These are phyloP conservation scores for Penicillium ochrochloron DNA, from an alignment of 495 filamentous ascomycete species.

Conservation along the genomic window DNA sequence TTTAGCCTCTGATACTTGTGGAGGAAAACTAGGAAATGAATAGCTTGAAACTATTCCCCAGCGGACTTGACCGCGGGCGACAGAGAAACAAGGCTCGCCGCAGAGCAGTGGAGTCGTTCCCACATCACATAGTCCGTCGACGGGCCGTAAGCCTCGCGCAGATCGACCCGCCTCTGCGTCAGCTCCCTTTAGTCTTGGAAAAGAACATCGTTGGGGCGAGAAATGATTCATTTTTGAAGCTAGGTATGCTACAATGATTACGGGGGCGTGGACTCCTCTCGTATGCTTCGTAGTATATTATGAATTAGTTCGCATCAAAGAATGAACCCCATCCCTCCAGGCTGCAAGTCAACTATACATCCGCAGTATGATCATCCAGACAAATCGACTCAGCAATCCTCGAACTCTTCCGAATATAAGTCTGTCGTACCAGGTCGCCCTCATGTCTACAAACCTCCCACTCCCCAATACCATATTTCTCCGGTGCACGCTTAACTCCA, in stretches of 20 bases:
- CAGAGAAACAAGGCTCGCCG: too few relatives aligned
- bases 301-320: not conserved
- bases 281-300: not conserved
- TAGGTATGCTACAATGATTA: too few relatives aligned
- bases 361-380: slow-evolving; percentile 3
- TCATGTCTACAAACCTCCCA: slow-evolving; percentile 64
- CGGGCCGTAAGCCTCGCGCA: not conserved
- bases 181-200: not conserved
- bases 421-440: slow-evolving; percentile 64
- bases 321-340: not conserved
- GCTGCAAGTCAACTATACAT: not conserved
- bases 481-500: slow-evolving; percentile 60
- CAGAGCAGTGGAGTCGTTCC: not conserved
- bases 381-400: slow-evolving; percentile 3
- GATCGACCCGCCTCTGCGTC: not conserved
- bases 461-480: slow-evolving; percentile 63
- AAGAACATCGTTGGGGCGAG: not conserved
- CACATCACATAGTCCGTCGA: not conserved
- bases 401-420: slow-evolving; percentile 41
- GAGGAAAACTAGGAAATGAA: too few relatives aligned
- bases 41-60: too few relatives aligned
- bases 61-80: too few relatives aligned
- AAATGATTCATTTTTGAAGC: not conserved
- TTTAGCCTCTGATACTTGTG: too few relatives aligned
- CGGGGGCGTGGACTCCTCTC: too few relatives aligned